These are phyloP conservation scores for Neoboletus brunneissimus DNA, from an alignment of 768 basidiomycete genomes.

Conservation along the genomic window DNA sequence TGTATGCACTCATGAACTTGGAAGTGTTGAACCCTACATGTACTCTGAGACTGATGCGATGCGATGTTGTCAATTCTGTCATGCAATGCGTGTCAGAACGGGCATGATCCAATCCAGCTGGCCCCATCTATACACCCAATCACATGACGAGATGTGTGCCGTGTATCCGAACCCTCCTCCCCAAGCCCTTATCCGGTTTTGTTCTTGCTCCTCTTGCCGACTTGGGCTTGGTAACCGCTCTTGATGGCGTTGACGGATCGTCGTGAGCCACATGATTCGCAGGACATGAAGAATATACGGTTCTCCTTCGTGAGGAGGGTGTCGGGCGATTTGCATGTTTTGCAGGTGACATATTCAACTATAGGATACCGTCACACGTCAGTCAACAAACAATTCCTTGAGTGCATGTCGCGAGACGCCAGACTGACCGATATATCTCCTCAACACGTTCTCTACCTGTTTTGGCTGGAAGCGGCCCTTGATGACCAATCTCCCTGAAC, in stretches of 20 bases:
- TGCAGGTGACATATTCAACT: slow-evolving; percentile 99
- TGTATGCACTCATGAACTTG: slow-evolving; percentile 1
- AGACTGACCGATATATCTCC: slow-evolving; percentile 89
- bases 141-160: neutral
- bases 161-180: slow-evolving; percentile 19
- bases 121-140: slow-evolving; percentile 1
- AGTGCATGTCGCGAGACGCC: neutral
- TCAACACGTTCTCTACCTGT: slow-evolving; percentile 94
- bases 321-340: slow-evolving; percentile 98
- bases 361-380: neutral
- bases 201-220: slow-evolving; percentile 83
- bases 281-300: slow-evolving; percentile 97
- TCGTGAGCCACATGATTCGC: slow-evolving; percentile 86
- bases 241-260: slow-evolving; percentile 96
- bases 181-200: slow-evolving; percentile 56
- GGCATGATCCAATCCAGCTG: neutral
- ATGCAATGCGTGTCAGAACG: slow-evolving; percentile 10
- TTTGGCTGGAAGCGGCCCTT: slow-evolving; percentile 98
- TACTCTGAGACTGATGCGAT: slow-evolving; percentile 24
- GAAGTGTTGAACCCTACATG: slow-evolving; percentile 15
- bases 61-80: slow-evolving; percentile 12
- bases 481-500: slow-evolving; percentile 88
- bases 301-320: slow-evolving; percentile 97
- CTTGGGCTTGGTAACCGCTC: slow-evolving; percentile 97
- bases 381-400: neutral